phyloP scores from a whole-genome alignment of 139 green algal genomes.

The Chlorella ohadii region DNA sequence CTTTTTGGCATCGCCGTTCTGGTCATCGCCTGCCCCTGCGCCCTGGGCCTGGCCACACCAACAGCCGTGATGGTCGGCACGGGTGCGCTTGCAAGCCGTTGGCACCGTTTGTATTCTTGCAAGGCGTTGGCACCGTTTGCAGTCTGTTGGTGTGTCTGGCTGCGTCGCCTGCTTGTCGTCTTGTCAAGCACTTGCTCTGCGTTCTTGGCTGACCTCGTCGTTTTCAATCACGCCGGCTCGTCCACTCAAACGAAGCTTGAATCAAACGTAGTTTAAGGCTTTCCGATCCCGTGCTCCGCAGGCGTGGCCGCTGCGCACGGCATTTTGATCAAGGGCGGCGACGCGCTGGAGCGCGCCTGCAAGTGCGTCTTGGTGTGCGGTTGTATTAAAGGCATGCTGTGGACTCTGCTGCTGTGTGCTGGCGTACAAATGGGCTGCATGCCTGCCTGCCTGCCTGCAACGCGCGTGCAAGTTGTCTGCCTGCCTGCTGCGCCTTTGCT shows the following conservation, averaged over 20 bases:
- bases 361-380: neutral
- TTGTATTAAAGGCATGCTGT: neutral
- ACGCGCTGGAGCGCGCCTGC: conserved; percentile 73
- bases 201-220: no score
- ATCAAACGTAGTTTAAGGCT: no score
- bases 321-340: conserved; percentile 96
- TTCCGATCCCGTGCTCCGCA: conserved; percentile 36
- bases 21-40: conserved; percentile 98
- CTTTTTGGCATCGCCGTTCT: conserved; percentile 96
- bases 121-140: no score
- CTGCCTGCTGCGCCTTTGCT: no score
- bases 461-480: neutral
- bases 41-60: conserved; percentile 95
- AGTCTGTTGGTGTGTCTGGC: no score
- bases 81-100: neutral
- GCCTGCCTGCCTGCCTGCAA: neutral
- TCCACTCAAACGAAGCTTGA: no score
- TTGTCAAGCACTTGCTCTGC: no score
- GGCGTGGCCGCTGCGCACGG: conserved; percentile 82
- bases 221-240: no score
- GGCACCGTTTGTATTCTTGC: neutral
- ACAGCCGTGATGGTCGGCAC: conserved; percentile 99
- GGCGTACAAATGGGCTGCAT: neutral
- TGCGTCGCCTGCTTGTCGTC: no score
- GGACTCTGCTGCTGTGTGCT: no score